Evolutionary conservation across 2,329 filamentous ascomycete genomes (phyloP).

Genomic region (Tolypocladium album): DNA sequence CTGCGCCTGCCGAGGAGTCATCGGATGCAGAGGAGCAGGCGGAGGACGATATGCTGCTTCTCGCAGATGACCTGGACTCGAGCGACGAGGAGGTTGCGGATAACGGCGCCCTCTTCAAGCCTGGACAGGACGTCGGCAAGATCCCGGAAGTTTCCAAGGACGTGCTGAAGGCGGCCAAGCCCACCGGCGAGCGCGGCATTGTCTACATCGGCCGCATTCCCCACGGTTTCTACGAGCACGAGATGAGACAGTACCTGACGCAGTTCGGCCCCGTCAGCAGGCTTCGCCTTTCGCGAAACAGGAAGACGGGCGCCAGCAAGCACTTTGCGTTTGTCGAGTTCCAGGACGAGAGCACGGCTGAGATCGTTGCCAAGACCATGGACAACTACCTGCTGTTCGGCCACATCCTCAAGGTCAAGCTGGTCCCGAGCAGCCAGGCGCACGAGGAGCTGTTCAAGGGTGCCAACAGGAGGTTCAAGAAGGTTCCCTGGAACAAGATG

Average conservation of each 20-base stretch:
- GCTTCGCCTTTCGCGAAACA: constrained; percentile 81
- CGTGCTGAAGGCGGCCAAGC: constrained; percentile 30
- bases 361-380: constrained; percentile 92
- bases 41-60: constrained; percentile 29
- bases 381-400: constrained; percentile 94
- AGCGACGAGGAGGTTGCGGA: constrained; percentile 30
- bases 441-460: constrained; percentile 81
- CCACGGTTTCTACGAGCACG: constrained; percentile 90
- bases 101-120: constrained; percentile 26
- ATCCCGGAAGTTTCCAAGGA: constrained; percentile 37
- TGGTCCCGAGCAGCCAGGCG: constrained; percentile 64
- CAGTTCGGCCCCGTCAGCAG: constrained; percentile 79
- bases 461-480: constrained; percentile 82
- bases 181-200: constrained; percentile 55
- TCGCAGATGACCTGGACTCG: constrained; percentile 33
- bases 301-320: constrained; percentile 80
- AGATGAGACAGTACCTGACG: constrained; percentile 87
- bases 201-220: constrained; percentile 87
- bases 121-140: constrained; percentile 40
- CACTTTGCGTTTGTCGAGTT: constrained; percentile 97
- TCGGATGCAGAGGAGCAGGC: constrained; percentile 28
- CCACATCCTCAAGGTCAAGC: constrained; percentile 82
- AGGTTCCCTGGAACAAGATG: constrained; percentile 78
- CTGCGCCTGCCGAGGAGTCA: constrained; percentile 17
- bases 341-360: constrained; percentile 61